Percentiles rank a stretch among this genome's conserved stretches.
phyloP scores from a whole-genome alignment of 495 filamentous ascomycete species.

The Tuber melanosporum region DNA sequence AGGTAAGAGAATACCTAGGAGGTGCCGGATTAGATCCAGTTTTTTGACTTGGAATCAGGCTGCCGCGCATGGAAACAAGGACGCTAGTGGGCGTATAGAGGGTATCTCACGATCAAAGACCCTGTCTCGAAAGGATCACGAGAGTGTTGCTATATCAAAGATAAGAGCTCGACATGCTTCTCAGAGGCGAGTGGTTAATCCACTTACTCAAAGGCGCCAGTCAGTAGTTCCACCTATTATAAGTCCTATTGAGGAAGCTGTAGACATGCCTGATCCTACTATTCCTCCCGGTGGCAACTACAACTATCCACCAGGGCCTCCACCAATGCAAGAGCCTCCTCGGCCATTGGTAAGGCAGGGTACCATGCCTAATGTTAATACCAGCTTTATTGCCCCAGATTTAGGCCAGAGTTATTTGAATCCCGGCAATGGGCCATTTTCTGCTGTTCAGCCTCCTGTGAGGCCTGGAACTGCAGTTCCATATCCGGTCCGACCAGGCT shows the following conservation, averaged over 20 bases:
- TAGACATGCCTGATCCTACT: conserved; percentile 67
- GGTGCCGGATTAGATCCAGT: neutral
- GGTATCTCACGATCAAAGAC: conserved; percentile 79
- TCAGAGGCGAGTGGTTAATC: conserved; percentile 59
- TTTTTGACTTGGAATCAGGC: conserved; percentile 46
- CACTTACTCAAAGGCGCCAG: conserved; percentile 41
- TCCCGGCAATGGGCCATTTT: conserved; percentile 20
- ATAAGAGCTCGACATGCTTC: conserved; percentile 94
- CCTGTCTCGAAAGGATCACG: conserved; percentile 83
- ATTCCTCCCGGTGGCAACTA: conserved; percentile 45
- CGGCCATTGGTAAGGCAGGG: conserved; percentile 44
- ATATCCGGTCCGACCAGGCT: conserved; percentile 30
- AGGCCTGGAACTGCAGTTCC: conserved; percentile 36
- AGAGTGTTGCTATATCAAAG: conserved; percentile 76
- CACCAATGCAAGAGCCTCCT: conserved; percentile 47
- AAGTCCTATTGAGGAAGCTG: conserved; percentile 42
- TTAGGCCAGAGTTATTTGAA: conserved; percentile 12
- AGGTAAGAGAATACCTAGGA: conserved; percentile 40
- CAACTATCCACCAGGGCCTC: conserved; percentile 44
- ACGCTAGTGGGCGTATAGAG: conserved; percentile 74
- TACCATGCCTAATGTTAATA: conserved; percentile 60
- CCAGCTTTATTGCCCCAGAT: conserved; percentile 41
- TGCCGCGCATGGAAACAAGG: conserved; percentile 83
- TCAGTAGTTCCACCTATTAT: conserved; percentile 29
- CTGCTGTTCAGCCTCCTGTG: conserved; percentile 24